These are phyloP conservation scores for Pelagophyceae sp. DNA, from an alignment of 352 stramenopile species.

Conservation along the genomic window DNA sequence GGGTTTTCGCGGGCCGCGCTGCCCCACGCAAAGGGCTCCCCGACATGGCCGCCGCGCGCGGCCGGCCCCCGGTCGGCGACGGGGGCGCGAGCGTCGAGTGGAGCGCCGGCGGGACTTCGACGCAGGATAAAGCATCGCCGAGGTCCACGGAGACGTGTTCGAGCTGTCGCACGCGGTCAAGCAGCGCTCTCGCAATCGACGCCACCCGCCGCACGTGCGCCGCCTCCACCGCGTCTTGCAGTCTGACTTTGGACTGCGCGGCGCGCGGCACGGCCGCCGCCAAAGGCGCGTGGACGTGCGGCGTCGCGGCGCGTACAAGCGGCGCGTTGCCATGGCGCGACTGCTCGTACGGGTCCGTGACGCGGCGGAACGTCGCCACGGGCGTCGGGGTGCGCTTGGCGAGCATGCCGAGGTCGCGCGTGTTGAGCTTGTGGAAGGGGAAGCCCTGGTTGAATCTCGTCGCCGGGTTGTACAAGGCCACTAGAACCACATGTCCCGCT, in stretches of 20 bases:
- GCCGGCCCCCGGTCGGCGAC: neutral
- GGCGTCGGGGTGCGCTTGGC: neutral
- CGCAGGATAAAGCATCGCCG: neutral
- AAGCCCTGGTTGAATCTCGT: slow-evolving; percentile 23
- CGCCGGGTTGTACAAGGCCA: slow-evolving; percentile 25
- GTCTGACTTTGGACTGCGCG: no score
- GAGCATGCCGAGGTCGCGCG: slow-evolving; percentile 20
- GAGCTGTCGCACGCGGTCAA: neutral
- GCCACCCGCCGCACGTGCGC: neutral
- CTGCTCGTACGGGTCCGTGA: no score
- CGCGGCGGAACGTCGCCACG: no score
- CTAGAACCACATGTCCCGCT: slow-evolving; percentile 8
- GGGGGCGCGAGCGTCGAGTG: neutral
- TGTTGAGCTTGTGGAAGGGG: slow-evolving; percentile 23
- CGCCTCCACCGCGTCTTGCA: neutral
- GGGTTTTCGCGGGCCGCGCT: neutral
- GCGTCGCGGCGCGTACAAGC: no score
- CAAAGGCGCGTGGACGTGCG: no score
- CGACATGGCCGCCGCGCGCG: neutral
- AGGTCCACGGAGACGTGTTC: neutral
- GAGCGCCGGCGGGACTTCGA: neutral
- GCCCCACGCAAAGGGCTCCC: no score
- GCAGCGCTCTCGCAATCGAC: neutral
- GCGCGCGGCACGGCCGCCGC: no score
- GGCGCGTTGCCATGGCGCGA: no score